Base-by-base conservation (phyloP, 2,329 filamentous ascomycete genomes). In the Ceratocystis cacaofunesta region DNA sequence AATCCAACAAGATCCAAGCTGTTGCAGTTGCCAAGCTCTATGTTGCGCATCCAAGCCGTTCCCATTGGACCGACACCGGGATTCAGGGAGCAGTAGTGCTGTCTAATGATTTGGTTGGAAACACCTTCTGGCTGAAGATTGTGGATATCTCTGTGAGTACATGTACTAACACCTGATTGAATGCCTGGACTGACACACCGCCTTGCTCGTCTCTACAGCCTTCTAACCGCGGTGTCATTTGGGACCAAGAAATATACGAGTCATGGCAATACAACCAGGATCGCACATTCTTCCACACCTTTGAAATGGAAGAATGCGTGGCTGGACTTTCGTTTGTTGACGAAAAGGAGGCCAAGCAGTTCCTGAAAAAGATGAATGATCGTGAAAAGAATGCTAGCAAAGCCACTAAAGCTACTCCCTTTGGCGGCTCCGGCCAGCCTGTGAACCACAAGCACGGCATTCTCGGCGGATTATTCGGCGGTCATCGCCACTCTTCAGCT, bases 201-300 rank as follows among this genome's bases (percentile, higher is more conserved):
- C 55, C 19, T 19, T 46, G 36, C 15, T 61, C 25, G 6, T 25
- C 22, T 30, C 3, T 68, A 58, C 72, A 92, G 87, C 82, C 90
- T 66, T 80, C 87, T 62, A 86, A 85, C 73, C 84, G 88, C 73
- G 92, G 92, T 66, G 91, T 96, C 62, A 87, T 96, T 72, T 96
- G 90, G 90, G 92, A 96, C 72, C 92, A 97, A 77, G 94, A 99
- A 76, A 90, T 99, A 71, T 99, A 95, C 77, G 92, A 99, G 71
- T 86, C 85, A 62, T 97, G 95, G 81, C 80, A 82, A 69, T 99
- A 97, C 79, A 96, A 96, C 76, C 92, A 96, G 73, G 94, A 99
- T 74, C 87, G 94, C 68, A 92, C 90, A 68, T 99, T 96, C 77
- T 99, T 99, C 77, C 92, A 97, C 76, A 91, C 90, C 5, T 99